Percentiles rank a stretch among this genome's conserved stretches.
These are phyloP conservation scores for Mycosphaerella arachidis DNA, from an alignment of 2,329 filamentous ascomycete species.

Conservation along the genomic window DNA sequence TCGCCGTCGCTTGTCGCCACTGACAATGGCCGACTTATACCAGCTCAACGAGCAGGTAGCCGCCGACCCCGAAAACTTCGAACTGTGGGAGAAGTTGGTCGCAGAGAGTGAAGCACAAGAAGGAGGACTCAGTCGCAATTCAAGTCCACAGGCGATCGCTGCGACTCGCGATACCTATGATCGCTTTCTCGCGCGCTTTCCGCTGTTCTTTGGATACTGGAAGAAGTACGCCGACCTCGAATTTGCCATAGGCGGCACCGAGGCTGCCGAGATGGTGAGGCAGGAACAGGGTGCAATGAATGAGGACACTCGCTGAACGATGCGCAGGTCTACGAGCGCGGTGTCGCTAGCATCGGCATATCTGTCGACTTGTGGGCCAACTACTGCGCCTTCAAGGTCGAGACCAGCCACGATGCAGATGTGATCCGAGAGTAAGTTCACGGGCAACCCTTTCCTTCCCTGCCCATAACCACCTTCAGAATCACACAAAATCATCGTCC, in stretches of 20 bases:
- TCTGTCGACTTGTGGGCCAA: constrained; percentile 97
- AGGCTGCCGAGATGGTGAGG: constrained; percentile 90
- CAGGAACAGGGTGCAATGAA: constrained; percentile 3
- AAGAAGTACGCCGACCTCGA: constrained; percentile 98
- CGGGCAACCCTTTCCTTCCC: constrained; percentile 57
- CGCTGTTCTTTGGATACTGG: constrained; percentile 96
- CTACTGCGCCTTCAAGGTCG: constrained; percentile 96
- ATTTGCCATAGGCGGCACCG: constrained; percentile 92
- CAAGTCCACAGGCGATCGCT: constrained; percentile 86
- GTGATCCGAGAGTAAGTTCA: constrained; percentile 98
- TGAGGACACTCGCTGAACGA: constrained; percentile 28
- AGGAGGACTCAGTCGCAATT: constrained; percentile 92
- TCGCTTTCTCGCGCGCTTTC: constrained; percentile 88
- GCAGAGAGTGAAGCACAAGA: constrained; percentile 78
- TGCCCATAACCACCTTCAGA: constrained; percentile 20
- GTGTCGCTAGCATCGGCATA: constrained; percentile 84
- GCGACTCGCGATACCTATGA: constrained; percentile 86
- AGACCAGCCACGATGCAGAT: constrained; percentile 90
- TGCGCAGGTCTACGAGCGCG: constrained; percentile 82
- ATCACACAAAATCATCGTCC: constrained; percentile 9
- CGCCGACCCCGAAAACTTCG: constrained; percentile 82
- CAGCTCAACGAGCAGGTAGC: constrained; percentile 33
- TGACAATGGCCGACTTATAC: constrained; percentile 31
- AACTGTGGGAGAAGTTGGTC: constrained; percentile 90
- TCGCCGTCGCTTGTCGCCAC: neutral